Percentiles rank a stretch among this genome's conserved stretches.
Evolutionary conservation across 176 grass and related monocot species (phyloP).

Genomic region (Avena sativa): DNA sequence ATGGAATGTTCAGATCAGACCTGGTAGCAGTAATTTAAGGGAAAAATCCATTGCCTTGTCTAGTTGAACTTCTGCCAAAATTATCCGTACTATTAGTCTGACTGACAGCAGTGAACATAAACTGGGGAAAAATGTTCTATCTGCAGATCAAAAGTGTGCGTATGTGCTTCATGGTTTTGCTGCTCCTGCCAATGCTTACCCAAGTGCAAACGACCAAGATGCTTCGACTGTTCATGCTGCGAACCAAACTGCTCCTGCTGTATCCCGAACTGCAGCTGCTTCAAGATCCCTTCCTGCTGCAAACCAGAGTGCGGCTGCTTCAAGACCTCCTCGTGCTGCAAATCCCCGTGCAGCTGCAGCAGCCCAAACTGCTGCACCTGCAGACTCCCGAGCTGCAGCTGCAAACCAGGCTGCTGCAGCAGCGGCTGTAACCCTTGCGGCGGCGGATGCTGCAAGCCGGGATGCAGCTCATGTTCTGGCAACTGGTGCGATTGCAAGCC

Average conservation of each 20-base stretch:
- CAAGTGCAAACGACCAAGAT: slow-evolving; percentile 38
- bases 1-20: background rate
- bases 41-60: background rate
- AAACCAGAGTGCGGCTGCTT: slow-evolving; percentile 45
- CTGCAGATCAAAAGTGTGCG: slow-evolving; percentile 65
- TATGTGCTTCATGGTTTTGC: slow-evolving; percentile 60
- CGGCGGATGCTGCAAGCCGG: slow-evolving; percentile 18
- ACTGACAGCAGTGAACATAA: background rate
- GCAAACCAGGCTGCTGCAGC: slow-evolving; percentile 33
- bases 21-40: background rate
- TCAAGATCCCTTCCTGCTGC: slow-evolving; percentile 44
- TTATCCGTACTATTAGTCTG: background rate
- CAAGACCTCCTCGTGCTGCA: slow-evolving; percentile 33
- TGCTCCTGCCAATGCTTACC: slow-evolving; percentile 57
- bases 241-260: slow-evolving; percentile 35
- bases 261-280: slow-evolving; percentile 22
- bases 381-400: slow-evolving; percentile 49
- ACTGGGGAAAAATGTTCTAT: background rate
- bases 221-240: slow-evolving; percentile 46
- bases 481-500: slow-evolving; percentile 28
- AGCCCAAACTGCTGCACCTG: slow-evolving; percentile 33
- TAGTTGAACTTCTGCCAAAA: slow-evolving; percentile 7
- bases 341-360: slow-evolving; percentile 29
- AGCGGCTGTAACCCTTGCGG: background rate
- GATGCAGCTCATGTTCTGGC: slow-evolving; percentile 35